These are phyloP conservation scores for Zygosaccharomyces sapae DNA, from an alignment of 1,139 yeast species.

Conservation along the genomic window DNA sequence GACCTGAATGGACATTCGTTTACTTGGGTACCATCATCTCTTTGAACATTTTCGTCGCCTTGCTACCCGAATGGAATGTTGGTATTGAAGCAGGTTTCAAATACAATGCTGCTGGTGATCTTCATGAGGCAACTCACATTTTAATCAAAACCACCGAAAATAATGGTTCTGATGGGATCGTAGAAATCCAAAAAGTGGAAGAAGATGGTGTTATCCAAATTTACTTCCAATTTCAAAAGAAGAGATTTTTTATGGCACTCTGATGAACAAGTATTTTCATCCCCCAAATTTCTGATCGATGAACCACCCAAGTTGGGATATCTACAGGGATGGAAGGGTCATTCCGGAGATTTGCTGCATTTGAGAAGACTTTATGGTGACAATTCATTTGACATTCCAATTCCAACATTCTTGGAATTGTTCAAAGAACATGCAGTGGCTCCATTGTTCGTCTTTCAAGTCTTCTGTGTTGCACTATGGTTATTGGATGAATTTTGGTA, in stretches of 20 bases:
- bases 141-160: constrained; percentile 80
- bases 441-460: constrained; percentile 94
- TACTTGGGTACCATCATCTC: constrained; percentile 71
- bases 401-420: constrained; percentile 84
- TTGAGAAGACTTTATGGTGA: constrained; percentile 66
- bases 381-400: constrained; percentile 88
- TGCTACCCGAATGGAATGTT: constrained; percentile 95
- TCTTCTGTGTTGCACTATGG: constrained; percentile 95
- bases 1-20: constrained; percentile 80
- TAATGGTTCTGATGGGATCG: constrained; percentile 81
- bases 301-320: constrained; percentile 52
- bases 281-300: constrained; percentile 79
- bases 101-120: constrained; percentile 48
- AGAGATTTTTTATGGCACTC: constrained; percentile 75
- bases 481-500: constrained; percentile 97
- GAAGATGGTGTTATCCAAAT: constrained; percentile 62
- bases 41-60: constrained; percentile 69
- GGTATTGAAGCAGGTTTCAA: constrained; percentile 68
- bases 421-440: constrained; percentile 98
- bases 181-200: constrained; percentile 54
- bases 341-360: constrained; percentile 54
- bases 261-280: constrained; percentile 55
- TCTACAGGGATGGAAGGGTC: constrained; percentile 62
- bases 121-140: constrained; percentile 65
- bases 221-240: constrained; percentile 84